Evolutionary conservation across 2,329 filamentous ascomycete genomes (phyloP), one percentile per base, ranked within the genome.

Genomic region (Elsinoe arachidis): DNA sequence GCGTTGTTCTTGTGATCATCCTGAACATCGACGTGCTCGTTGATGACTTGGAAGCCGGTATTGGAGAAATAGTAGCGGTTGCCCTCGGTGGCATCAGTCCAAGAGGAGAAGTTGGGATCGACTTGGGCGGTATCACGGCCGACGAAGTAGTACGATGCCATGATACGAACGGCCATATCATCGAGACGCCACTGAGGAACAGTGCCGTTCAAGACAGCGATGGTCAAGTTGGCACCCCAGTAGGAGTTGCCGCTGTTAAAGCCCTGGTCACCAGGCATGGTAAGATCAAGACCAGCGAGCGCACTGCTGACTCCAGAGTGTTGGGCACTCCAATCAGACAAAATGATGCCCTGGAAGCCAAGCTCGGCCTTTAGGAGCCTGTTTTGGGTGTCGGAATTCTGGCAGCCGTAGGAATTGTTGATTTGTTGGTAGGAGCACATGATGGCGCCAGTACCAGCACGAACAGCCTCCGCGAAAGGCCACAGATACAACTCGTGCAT

Each of bases 131-230:
- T 69, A 57, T 82, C 79, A 55, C 81, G 80, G 58, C 80, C 81
- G 51, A 85, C 81, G 63, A 80, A 81, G 70, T 82, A 86, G 69
- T 80, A 85, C 2, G 80, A 81, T 54, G 83, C 77, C 73, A 88
- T 78, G 62, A 88, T 95, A 64, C 93, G 84, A 71, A 90, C 86
- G 4, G 83, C 88, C 86, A 96, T 95, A 68, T 97, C 93, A 64
- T 96, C 91, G 9, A 97, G 70, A 53, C 92, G 64, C 80, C 87
- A 95, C 63, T 88, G 83, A 0, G 92, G 89, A 33, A 97, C 76
- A 0, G 90, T 96, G 35, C 91, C 91, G 67, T 97, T 96, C 64
- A 95, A 72, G 5, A 96, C 84, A 1, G 88, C 88, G 49, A 95
- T 76, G 1, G 92, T 96, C 64, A 97, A 72, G 72, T 97, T 97